Evolutionary conservation across 805 yeast genomes (phyloP).

Genomic region (Suhomyces tanzawaensis): DNA sequence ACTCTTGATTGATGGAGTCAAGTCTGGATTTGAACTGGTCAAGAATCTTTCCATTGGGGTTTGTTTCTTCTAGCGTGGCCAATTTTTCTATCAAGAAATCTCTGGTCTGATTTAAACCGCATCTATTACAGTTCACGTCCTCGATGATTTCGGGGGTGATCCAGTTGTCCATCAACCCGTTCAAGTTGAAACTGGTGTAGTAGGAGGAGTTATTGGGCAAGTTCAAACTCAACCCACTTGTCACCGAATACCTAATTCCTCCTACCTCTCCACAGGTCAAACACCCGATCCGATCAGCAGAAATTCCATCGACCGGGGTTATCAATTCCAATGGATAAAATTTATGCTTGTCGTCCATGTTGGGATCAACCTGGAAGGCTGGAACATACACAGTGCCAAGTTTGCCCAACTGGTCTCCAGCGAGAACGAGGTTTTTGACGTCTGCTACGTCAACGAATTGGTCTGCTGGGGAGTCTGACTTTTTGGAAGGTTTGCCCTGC

Average conservation of each 20-base stretch:
- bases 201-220: slow-evolving; percentile 50
- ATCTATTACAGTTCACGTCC: slow-evolving; percentile 92
- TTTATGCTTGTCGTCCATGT: slow-evolving; percentile 43
- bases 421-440: slow-evolving; percentile 28
- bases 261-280: slow-evolving; percentile 90
- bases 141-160: slow-evolving; percentile 80
- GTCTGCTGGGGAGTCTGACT: slow-evolving; percentile 11
- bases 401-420: slow-evolving; percentile 50
- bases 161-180: slow-evolving; percentile 63
- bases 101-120: slow-evolving; percentile 67
- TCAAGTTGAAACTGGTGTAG: slow-evolving; percentile 36
- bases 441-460: slow-evolving; percentile 20
- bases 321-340: slow-evolving; percentile 55
- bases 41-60: slow-evolving; percentile 30
- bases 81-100: slow-evolving; percentile 47
- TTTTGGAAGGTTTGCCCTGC: slow-evolving; percentile 1
- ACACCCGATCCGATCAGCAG: slow-evolving; percentile 89
- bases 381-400: slow-evolving; percentile 69
- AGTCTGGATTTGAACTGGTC: slow-evolving; percentile 31
- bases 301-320: slow-evolving; percentile 90
- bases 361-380: slow-evolving; percentile 75
- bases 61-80: slow-evolving; percentile 30
- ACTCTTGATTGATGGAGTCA: slow-evolving; percentile 40
- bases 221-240: slow-evolving; percentile 70
- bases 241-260: slow-evolving; percentile 80